Base-by-base conservation (phyloP, 352 stramenopile genomes). In the Phytophthora lateralis region DNA sequence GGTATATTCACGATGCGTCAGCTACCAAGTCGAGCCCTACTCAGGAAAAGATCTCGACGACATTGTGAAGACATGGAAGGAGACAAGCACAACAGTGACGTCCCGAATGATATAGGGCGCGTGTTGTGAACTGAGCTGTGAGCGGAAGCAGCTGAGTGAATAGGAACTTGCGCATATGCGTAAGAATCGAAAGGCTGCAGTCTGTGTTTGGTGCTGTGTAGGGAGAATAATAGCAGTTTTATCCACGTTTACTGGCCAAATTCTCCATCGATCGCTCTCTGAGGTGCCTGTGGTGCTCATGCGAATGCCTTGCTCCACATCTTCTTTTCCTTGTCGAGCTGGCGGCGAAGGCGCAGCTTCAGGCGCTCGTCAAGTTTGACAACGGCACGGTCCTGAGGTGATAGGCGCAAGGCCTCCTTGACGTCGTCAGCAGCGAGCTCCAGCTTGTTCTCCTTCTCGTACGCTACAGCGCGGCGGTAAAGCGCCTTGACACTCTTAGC, bases 241-340 rank as follows among this genome's bases (percentile, higher is more conserved):
- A 68, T 60, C 64, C 60, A 69, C 48, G 55, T 68, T 44, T 24
- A 53, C 53, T 68, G 37, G 43, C 57, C 34, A 53, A 20, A 15
- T 55, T 67, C 39, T 41, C 42, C 20, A 24, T 38, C 15, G 37
- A 11, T 64, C 21, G n/a, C 50, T 45, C 15, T 48, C 43, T 57
- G n/a, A 39, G 7, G 29, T 20, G 37, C n/a, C 12, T 12, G 37
- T 24, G 12, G 14, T 48, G 41, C 45, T 73, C 67, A 93, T 35
- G 85, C 82, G 51, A 96, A 94, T 29, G 85, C 87, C 66, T 89
- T 89, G 67, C 64, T 83, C 85, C 87, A 96, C 86, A 97, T 96
- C 73, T 93, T 92, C 73, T 96, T 97, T 63, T 95, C 86, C 75
- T 90, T 95, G 60, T 95, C 85, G 10, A 93, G 66, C 57, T 97